A percentile compares a stretch with the other conserved stretches of the same genome.
Evolutionary conservation across 2,329 filamentous ascomycete species (phyloP).

Genomic region (Penicillium fuscoglaucum): DNA sequence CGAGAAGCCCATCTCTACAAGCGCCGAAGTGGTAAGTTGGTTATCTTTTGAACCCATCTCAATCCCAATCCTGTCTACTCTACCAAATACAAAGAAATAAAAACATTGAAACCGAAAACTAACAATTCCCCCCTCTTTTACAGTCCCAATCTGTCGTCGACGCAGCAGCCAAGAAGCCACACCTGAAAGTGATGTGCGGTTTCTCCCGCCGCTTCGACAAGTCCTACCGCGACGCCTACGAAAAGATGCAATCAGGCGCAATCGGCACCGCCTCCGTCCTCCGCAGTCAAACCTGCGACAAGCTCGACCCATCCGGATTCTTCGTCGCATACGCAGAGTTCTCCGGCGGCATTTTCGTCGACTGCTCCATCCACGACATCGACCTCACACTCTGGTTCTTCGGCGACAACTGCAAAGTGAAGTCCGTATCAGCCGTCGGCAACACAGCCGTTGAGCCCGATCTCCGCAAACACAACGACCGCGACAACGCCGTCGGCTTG

Average conservation of each 20-base stretch:
- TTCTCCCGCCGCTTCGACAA: constrained; percentile 67
- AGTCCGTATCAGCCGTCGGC: constrained; percentile 57
- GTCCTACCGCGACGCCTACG: constrained; percentile 62
- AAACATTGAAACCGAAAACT: not conserved
- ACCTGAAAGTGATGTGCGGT: constrained; percentile 66
- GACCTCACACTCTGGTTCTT: constrained; percentile 66
- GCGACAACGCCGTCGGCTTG: constrained; percentile 64
- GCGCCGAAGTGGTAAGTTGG: constrained; percentile 56
- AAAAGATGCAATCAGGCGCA: constrained; percentile 53
- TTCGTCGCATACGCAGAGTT: constrained; percentile 67
- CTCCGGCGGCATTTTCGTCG: constrained; percentile 68
- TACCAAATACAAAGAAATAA: not conserved
- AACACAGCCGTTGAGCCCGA: constrained; percentile 62
- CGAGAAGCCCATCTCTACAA: constrained; percentile 57
- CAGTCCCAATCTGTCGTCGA: constrained; percentile 62
- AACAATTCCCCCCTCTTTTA: not conserved
- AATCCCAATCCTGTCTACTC: not conserved
- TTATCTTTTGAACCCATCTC: not conserved
- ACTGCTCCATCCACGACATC: constrained; percentile 71
- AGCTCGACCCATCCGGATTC: constrained; percentile 64
- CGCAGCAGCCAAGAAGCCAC: constrained; percentile 55
- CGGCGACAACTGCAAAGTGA: constrained; percentile 55
- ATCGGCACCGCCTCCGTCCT: constrained; percentile 63
- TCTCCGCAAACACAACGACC: constrained; percentile 58
- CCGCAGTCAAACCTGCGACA: constrained; percentile 67